Percentiles rank a stretch among this genome's conserved stretches.
phyloP scores from a whole-genome alignment of 176 grass and related monocot species.

The Olyra latifolia region DNA sequence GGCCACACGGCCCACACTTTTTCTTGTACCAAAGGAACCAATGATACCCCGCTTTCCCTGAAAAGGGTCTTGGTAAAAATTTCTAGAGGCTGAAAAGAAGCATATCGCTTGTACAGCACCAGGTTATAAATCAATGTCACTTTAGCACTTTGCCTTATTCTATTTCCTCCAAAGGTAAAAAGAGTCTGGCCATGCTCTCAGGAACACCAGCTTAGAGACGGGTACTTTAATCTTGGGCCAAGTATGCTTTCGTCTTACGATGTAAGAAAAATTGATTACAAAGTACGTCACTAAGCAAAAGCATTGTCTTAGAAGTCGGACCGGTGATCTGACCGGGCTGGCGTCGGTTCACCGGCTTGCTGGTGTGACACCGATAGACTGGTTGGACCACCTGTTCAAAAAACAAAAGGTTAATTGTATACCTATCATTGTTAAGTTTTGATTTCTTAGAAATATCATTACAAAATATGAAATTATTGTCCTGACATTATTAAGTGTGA shows the following conservation, averaged over 20 bases:
- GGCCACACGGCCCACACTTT: too few relatives aligned
- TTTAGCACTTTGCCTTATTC: neutral
- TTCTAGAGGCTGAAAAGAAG: neutral
- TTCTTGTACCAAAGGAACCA: too few relatives aligned
- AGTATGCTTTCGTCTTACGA: neutral
- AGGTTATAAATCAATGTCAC: neutral
- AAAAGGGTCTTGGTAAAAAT: neutral
- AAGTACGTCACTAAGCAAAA: neutral
- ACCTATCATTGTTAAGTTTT: too few relatives aligned
- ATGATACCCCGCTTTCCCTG: neutral
- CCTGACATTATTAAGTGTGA: too few relatives aligned
- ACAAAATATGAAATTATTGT: too few relatives aligned
- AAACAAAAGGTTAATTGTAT: too few relatives aligned
- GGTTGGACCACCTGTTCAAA: too few relatives aligned
- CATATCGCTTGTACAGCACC: neutral
- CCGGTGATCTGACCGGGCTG: too few relatives aligned
- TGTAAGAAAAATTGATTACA: neutral
- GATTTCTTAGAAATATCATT: too few relatives aligned
- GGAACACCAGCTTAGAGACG: neutral
- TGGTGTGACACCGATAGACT: too few relatives aligned
- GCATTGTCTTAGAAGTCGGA: too few relatives aligned
- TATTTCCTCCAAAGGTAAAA: neutral
- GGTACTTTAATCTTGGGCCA: neutral
- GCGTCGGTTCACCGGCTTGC: too few relatives aligned
- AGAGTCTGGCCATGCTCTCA: neutral